These are phyloP conservation scores for Talaromyces rugulosus DNA, from an alignment of 2,329 filamentous ascomycete genomes.

Conservation along the genomic window DNA sequence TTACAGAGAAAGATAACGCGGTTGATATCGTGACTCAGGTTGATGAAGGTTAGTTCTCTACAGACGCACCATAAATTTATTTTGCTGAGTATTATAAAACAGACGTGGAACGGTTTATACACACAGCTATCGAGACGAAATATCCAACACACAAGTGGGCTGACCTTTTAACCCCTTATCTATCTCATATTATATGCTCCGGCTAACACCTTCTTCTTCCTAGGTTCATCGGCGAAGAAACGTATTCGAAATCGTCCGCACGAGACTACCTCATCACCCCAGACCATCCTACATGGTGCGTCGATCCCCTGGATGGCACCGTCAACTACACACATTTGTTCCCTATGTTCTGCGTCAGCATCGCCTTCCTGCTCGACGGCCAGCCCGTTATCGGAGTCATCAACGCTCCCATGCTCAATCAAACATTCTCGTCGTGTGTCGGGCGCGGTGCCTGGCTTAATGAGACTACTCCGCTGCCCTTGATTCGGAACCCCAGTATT, in stretches of 20 bases:
- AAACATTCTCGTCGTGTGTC: constrained; percentile 64
- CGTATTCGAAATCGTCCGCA: constrained; percentile 59
- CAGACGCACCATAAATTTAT: neutral
- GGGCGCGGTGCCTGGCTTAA: constrained; percentile 68
- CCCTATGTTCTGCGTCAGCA: constrained; percentile 77
- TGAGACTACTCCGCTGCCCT: constrained; percentile 58
- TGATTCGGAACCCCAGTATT: constrained; percentile 51
- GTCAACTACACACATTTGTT: constrained; percentile 79
- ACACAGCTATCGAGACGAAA: constrained; percentile 51
- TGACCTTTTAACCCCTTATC: neutral
- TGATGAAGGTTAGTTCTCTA: constrained; percentile 56
- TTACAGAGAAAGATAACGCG: constrained; percentile 67
- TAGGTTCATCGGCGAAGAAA: constrained; percentile 69
- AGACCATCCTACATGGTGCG: constrained; percentile 64
- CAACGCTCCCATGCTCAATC: constrained; percentile 65
- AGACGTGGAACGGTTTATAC: constrained; percentile 72
- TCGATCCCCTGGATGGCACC: constrained; percentile 74
- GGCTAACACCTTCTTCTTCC: neutral
- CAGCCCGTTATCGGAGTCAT: constrained; percentile 66
- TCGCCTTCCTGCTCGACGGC: constrained; percentile 61
- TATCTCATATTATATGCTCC: neutral
- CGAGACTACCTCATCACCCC: constrained; percentile 63
- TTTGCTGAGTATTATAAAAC: neutral
- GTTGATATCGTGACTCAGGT: constrained; percentile 76
- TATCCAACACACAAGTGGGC: constrained; percentile 65